phyloP scores from a whole-genome alignment of 257 asterid genomes.

The Nicotiana undulata region DNA sequence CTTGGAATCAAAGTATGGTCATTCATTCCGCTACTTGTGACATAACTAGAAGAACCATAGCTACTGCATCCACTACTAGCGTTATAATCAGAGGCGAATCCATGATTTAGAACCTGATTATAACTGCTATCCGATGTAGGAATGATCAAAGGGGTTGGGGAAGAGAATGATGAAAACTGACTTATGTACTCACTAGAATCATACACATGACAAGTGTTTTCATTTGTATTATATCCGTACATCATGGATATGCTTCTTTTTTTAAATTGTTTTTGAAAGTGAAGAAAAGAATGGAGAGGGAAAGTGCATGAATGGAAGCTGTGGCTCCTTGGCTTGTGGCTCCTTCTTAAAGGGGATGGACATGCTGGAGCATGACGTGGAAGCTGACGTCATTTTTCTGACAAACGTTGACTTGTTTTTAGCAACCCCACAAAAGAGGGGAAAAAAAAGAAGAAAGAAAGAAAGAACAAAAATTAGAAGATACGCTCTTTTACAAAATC shows the following conservation, averaged over 20 bases:
- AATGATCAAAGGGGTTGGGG: constrained; percentile 33
- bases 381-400: constrained; percentile 32
- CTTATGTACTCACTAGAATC: not conserved
- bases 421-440: too few species aligned
- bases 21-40: constrained; percentile 21
- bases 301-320: not conserved
- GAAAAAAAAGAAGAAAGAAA: too few species aligned
- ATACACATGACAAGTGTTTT: too few species aligned
- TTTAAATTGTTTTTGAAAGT: constrained; percentile 2
- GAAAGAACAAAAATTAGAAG: too few species aligned
- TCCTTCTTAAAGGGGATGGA: constrained; percentile 42
- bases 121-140: constrained; percentile 37
- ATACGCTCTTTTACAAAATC: too few species aligned
- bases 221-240: constrained; percentile 34
- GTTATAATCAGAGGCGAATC: constrained; percentile 31
- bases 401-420: constrained; percentile 41
- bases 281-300: not conserved
- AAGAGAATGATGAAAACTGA: constrained; percentile 24
- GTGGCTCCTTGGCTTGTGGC: constrained; percentile 15
- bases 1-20: constrained; percentile 35
- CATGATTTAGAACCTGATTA: constrained; percentile 27
- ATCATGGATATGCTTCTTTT: constrained; percentile 12
- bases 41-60: constrained; percentile 51
- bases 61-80: constrained; percentile 33
- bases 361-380: constrained; percentile 47